Percentiles rank a stretch among this genome's conserved stretches.
These are phyloP conservation scores for Syncephalastrum monosporum DNA, from an alignment of 371 early-diverging fungal genomes.

Conservation along the genomic window DNA sequence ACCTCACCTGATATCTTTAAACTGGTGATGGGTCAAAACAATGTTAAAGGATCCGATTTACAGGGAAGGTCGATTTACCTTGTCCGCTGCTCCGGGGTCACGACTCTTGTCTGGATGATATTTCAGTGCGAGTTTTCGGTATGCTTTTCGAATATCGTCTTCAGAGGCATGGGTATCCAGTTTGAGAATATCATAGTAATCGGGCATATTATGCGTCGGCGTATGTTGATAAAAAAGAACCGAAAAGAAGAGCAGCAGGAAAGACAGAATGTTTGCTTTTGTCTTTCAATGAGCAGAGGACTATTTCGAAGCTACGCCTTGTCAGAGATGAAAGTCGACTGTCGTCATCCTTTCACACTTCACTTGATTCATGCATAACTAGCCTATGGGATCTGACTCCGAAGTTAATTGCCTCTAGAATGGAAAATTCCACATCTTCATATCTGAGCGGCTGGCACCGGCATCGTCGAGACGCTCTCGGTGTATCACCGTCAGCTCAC, in stretches of 20 bases:
- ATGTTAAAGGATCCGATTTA: neutral
- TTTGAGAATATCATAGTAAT: slow-evolving; percentile 27
- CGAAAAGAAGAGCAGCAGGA: too few species aligned
- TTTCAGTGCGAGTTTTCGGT: slow-evolving; percentile 39
- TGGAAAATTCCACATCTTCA: too few species aligned
- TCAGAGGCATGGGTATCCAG: slow-evolving; percentile 27
- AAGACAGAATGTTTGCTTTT: too few species aligned
- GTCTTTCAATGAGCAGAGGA: too few species aligned
- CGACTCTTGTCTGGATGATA: slow-evolving; percentile 61
- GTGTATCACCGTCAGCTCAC: too few species aligned
- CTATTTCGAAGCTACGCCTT: neutral
- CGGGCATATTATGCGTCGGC: neutral
- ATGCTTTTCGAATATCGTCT: slow-evolving; percentile 46
- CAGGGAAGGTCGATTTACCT: slow-evolving; percentile 16
- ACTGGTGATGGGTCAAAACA: too few species aligned
- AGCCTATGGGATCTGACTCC: too few species aligned
- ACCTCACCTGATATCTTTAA: slow-evolving; percentile 43
- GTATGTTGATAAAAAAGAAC: too few species aligned
- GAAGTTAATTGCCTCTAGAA: too few species aligned
- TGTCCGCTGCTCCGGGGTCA: slow-evolving; percentile 42
- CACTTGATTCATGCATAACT: neutral
- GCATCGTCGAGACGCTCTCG: too few species aligned
- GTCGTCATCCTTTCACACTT: slow-evolving; percentile 1
- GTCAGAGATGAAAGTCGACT: slow-evolving; percentile 1
- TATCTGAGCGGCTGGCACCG: too few species aligned